A percentile compares a stretch with the other conserved stretches of the same genome.
phyloP scores from a whole-genome alignment of 2,329 filamentous ascomycete genomes.

The Colletotrichum agaves region DNA sequence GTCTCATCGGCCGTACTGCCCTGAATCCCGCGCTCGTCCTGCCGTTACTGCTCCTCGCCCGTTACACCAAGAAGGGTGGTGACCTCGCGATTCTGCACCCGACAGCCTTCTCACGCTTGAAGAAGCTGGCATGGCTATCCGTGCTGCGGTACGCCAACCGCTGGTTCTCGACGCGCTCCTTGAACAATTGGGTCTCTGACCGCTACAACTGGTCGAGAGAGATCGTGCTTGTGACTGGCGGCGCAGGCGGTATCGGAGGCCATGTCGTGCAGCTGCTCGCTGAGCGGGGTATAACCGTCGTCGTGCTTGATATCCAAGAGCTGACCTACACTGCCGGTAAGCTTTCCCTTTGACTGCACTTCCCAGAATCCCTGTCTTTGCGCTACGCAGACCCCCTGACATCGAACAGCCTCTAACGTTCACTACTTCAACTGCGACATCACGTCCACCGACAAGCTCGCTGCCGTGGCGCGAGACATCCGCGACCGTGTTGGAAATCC shows the following conservation, averaged over 20 bases:
- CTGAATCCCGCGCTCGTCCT: constrained; percentile 74
- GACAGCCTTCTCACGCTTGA: constrained; percentile 61
- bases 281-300: constrained; percentile 72
- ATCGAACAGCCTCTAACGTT: constrained; percentile 59
- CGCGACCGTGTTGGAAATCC: constrained; percentile 68
- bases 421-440: constrained; percentile 78
- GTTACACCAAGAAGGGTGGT: constrained; percentile 71
- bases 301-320: constrained; percentile 74
- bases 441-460: constrained; percentile 65
- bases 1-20: constrained; percentile 67
- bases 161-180: constrained; percentile 60
- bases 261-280: constrained; percentile 73
- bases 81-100: constrained; percentile 64
- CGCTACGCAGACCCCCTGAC: neutral
- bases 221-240: constrained; percentile 79
- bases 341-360: constrained; percentile 32
- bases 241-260: constrained; percentile 78
- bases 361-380: neutral
- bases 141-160: constrained; percentile 59
- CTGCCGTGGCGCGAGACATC: constrained; percentile 62
- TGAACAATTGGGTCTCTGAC: constrained; percentile 63
- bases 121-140: constrained; percentile 63
- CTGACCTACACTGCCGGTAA: constrained; percentile 63
- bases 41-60: constrained; percentile 70
- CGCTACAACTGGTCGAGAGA: constrained; percentile 74